Base-by-base conservation (phyloP, 2,329 filamentous ascomycete species). In the Plectosphaerella sp. region DNA sequence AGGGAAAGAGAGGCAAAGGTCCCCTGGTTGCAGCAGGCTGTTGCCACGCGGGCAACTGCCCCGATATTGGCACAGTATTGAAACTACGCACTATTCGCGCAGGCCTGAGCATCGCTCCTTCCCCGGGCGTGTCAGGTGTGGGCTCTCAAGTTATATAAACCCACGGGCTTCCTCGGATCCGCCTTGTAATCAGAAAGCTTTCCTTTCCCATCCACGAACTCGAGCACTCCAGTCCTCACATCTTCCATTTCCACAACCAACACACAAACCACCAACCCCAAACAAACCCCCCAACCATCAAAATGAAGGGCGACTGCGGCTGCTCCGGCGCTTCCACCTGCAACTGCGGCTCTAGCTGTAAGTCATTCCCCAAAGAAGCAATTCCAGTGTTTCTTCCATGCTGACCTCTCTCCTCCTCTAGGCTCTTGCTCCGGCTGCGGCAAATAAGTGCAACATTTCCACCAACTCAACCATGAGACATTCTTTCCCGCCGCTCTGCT, bases 221-320 rank as follows among this genome's bases (percentile, higher is more conserved):
- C 25, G 8, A 33, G 28, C 8, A 33, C 28, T 33, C 3, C 50
- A 55, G 37, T 22, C 10, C 10, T 16, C 24, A 55, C 46, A 55
- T 45, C 42, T 39, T 48, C 55, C 47, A 18, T 41, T 24, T 42
- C 50, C 47, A 24, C 10, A 16, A 54, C 14, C 11, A 48, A 48
- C 14, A 10, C 36, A 25, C 18, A 42, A 49, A 42, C 35, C 36
- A 18, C 9, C 33, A 45, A 20, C 52, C 39, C 15, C 36, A 25
- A 18, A 46, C 45, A 48, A 51, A 10, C 49, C 49, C 50, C 52
- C 39, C 53, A 51, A 57, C 51, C 55, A 55, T 53, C 56, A 59
- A 58, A 54, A 59, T 59, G 57, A 59, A 59, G 57, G 57, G 57
- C 53, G 57, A 58, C 53, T 59, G 57, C 45, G 57, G 57, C 57